Evolutionary conservation across 805 yeast genomes (phyloP).

Genomic region (Lipomyces orientalis): DNA sequence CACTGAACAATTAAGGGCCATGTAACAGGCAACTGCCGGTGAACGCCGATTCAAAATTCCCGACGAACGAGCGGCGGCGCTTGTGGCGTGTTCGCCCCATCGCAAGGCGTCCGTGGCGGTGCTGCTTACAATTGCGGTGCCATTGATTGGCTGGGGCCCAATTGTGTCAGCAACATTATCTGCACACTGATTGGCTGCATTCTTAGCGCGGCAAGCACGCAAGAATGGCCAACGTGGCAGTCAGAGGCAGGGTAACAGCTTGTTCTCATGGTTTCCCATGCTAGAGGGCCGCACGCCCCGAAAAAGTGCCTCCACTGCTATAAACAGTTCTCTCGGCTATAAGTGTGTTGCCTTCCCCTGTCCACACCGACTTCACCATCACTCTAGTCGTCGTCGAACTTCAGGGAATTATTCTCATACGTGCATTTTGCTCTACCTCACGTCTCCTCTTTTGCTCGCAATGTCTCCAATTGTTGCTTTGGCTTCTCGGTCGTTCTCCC

Average conservation of each 20-base stretch:
- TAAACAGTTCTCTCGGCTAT: background rate
- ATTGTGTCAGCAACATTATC: background rate
- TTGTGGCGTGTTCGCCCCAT: background rate
- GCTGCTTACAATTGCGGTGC: constrained; percentile 3
- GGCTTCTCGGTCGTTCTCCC: constrained; percentile 31
- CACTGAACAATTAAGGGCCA: background rate
- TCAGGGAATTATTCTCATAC: too few species aligned
- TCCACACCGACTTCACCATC: background rate
- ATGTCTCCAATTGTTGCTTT: constrained; percentile 22
- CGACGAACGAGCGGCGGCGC: background rate
- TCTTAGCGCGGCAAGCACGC: background rate
- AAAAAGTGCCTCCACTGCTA: background rate
- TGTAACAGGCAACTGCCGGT: too few species aligned
- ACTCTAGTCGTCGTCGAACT: background rate
- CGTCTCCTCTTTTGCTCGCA: constrained; percentile 10
- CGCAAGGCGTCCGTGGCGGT: background rate
- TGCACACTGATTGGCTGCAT: background rate
- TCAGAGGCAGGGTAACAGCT: background rate
- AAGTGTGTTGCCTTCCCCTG: background rate
- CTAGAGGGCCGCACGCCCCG: too few species aligned
- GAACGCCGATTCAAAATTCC: too few species aligned
- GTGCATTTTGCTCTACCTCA: constrained; percentile 6
- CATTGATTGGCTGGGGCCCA: background rate
- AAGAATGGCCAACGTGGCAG: background rate
- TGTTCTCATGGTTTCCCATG: too few species aligned